Evolutionary conservation across 345 rosid genomes (phyloP), one percentile per base, ranked within the genome.

Genomic region (Trapa incisa): DNA sequence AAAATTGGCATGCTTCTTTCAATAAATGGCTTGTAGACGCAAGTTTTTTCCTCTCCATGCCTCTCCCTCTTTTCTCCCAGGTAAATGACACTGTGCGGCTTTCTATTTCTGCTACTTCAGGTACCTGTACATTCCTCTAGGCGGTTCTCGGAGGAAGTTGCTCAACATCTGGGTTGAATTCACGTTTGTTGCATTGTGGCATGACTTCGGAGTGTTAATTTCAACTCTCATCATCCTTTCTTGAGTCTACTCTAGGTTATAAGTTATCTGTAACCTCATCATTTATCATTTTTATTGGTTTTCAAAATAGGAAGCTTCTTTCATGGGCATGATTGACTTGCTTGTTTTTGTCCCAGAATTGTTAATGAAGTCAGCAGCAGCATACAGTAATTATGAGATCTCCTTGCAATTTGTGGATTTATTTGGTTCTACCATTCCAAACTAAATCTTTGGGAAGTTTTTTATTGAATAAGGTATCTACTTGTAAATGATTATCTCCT

Each of bases 301-400:
- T 65, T 83, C 74, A 29, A 61, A 65, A 38, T 73, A 93, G 98
- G 97, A 93, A 93, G 79, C 98, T 93, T 79, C 84, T 93, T 66
- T 90, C 98, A 35, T 93, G 98, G 98, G 97, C 98, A 47, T 93
- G 98, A 97, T 78, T 93, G 80, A 90, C 97, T 65, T 90, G 98
- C 77, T 80, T 93, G 67, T 88, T 90, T 84, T 93, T 88, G 75
- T 85, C 50, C 98, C 97, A n/a, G 98, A 93, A 79, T 80, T 93
- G 88, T 56, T 86, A 72, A 72, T 87, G 77, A 93, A 88, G 79
- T 88, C 96, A 68, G 86, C 88, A 52, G 81, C 96, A 15, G 76
- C 29, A 22, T 22, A 22, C 29, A 22, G 29, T 22, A 22, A 22
- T 22, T 22, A 22, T 22, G 29, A 22, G 29, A 22, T 22, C 29